Evolutionary conservation across 768 basidiomycete species (phyloP), one percentile per base, ranked within the genome.

Genomic region (Boletellus ananiceps): DNA sequence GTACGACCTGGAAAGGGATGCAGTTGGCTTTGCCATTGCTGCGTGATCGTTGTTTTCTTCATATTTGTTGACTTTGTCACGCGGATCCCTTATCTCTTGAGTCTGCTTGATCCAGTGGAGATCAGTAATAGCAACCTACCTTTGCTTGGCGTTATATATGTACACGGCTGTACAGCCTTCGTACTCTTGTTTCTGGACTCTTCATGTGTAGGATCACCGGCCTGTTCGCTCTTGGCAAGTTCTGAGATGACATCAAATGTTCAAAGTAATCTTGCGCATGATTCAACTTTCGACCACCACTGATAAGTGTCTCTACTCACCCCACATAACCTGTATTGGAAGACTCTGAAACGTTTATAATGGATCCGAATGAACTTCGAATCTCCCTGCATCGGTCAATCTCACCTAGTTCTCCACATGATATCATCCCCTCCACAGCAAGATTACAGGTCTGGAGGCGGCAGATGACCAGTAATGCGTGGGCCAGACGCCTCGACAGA

Each of bases 21-120:
- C 91, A 35, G 87, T 95, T 54, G 93, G 91, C 37, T 93, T 94
- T 57, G 93, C 92, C 19, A 49, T 49, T n/a, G 60, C 74, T 16
- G 56, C 45, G n/a, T 75, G 54, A 70, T 47, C 27, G n/a, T 23
- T 33, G 15, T 44, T 12, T 39, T 42, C 25, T 32, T 39, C 35
- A 43, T n/a, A 23, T 31, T 9, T 5, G 2, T 35, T 19, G 15
- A 18, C 31, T 12, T 19, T 42, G n/a, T 31, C 12, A 8, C 33
- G 50, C 37, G 46, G 42, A 54, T 47, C 44, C 35, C 32, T 29
- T 29, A 11, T 29, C 2, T 25, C 9, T 40, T 37, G 45, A 45
- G 23, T 27, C 18, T 52, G 61, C 48, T 46, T 51, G 59, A 55
- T 61, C 16, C 46, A 40, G 33, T 41, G 49, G 51, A 50, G 27